A percentile compares a stretch with the other conserved stretches of the same genome.
These are phyloP conservation scores for Akanthomyces dipterigenus DNA, from an alignment of 2,329 filamentous ascomycete genomes.

Conservation along the genomic window DNA sequence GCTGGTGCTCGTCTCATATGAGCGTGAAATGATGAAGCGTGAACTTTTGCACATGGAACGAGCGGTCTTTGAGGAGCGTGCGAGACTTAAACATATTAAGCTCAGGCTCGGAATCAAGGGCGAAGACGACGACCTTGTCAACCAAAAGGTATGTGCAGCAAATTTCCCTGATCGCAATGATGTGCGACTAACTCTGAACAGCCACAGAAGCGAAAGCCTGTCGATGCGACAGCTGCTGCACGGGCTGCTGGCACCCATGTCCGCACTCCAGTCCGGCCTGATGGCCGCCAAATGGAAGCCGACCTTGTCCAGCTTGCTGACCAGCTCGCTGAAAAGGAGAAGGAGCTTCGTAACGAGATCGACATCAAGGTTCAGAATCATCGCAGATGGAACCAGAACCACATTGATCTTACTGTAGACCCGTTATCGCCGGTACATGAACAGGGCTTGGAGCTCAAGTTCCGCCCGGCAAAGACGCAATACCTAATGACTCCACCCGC, in stretches of 20 bases:
- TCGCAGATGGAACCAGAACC: conserved; percentile 83
- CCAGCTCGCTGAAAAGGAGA: conserved; percentile 72
- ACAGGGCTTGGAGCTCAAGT: conserved; percentile 52
- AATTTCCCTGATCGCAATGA: not conserved
- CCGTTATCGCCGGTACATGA: conserved; percentile 75
- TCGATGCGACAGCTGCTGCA: conserved; percentile 55
- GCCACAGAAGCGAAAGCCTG: conserved; percentile 64
- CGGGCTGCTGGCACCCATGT: conserved; percentile 57
- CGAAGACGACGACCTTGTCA: conserved; percentile 90
- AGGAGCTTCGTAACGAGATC: conserved; percentile 73
- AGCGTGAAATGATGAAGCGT: conserved; percentile 73
- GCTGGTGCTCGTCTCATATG: conserved; percentile 68
- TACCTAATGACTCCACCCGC: conserved; percentile 62
- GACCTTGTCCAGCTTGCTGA: conserved; percentile 75
- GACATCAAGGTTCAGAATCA: conserved; percentile 84
- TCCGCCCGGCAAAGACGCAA: conserved; percentile 65
- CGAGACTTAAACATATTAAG: conserved; percentile 81
- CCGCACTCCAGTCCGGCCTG: conserved; percentile 62
- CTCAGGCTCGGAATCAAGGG: conserved; percentile 81
- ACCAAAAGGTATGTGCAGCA: conserved; percentile 67
- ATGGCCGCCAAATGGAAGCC: conserved; percentile 65
- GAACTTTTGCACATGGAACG: conserved; percentile 70
- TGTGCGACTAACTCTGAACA: conserved; percentile 32
- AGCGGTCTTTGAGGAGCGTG: conserved; percentile 74
- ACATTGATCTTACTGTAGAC: conserved; percentile 79